phyloP scores from a whole-genome alignment of 208 protist species.

The Leishmania braziliensis region DNA sequence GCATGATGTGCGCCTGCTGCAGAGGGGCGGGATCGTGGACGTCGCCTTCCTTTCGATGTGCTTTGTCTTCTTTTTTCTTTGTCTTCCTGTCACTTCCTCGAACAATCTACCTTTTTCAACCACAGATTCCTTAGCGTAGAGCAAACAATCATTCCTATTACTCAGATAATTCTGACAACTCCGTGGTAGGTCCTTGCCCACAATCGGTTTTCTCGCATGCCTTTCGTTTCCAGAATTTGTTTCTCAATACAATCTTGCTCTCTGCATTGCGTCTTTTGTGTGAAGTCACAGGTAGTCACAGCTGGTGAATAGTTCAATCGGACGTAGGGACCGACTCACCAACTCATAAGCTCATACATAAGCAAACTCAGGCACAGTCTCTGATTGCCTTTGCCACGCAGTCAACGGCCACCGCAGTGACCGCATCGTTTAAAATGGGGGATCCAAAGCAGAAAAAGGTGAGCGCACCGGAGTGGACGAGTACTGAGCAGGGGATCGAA shows the following conservation, averaged over 20 bases:
- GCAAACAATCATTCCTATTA: slow-evolving; percentile 3
- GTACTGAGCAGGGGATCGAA: slow-evolving; percentile 81
- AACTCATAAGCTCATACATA: not conserved
- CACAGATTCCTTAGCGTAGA: not conserved
- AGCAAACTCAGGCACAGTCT: not conserved
- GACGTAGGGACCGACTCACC: not conserved
- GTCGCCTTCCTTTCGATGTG: not conserved
- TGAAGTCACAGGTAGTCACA: slow-evolving; percentile 7
- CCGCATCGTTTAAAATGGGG: not conserved
- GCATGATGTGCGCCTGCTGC: not conserved
- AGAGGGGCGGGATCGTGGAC: not conserved
- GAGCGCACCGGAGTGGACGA: slow-evolving; percentile 78
- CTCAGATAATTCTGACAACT: slow-evolving; percentile 1
- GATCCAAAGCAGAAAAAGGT: slow-evolving; percentile 3
- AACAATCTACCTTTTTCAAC: slow-evolving; percentile 5
- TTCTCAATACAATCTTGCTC: slow-evolving; percentile 5
- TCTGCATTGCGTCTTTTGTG: slow-evolving; percentile 15
- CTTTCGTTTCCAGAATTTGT: slow-evolving; percentile 9
- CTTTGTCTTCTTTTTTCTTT: slow-evolving; percentile 15
- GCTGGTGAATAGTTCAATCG: not conserved
- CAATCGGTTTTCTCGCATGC: slow-evolving; percentile 7
- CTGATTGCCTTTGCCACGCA: not conserved
- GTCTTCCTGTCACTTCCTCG: slow-evolving; percentile 4
- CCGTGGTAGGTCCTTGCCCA: slow-evolving; percentile 10
- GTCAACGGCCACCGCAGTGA: slow-evolving; percentile 2